Conservation (phyloP, 495 filamentous ascomycete genomes). For the Talaromyces thailandensis region DNA sequence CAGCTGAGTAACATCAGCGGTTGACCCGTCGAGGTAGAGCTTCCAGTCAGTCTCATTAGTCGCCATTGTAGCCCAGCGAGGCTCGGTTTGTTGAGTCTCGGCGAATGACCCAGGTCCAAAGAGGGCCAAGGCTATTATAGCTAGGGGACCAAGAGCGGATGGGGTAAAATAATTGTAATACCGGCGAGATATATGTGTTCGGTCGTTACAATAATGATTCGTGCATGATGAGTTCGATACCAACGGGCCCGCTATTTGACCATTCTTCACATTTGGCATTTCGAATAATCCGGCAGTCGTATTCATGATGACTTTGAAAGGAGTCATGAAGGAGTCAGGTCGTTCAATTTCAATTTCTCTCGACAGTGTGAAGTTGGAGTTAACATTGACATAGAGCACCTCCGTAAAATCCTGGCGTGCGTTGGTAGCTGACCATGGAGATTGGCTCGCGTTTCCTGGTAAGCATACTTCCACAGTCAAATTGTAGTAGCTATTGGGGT, state of each 20-base stretch:
- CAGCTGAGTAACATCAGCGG: not conserved
- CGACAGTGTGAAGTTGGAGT: not conserved
- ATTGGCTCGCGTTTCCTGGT: not conserved
- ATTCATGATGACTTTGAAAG: conserved; percentile 12
- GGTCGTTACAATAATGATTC: not conserved
- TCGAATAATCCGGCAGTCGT: conserved; percentile 27
- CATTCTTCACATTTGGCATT: conserved; percentile 22
- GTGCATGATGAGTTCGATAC: conserved; percentile 4
- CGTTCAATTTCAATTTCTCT: not conserved
- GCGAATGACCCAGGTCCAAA: conserved; percentile 22
- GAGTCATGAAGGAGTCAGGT: not conserved
- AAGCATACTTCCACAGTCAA: conserved; percentile 7
- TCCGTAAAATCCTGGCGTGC: conserved; percentile 14
- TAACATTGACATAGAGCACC: conserved; percentile 11
- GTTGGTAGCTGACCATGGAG: conserved; percentile 11
- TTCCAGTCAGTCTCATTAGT: not conserved
- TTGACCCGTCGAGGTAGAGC: not conserved
- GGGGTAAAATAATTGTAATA: not conserved
- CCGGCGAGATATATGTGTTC: not conserved
- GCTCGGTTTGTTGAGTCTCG: conserved; percentile 1
- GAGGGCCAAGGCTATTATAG: conserved; percentile 17
- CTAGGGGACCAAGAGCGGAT: conserved; percentile 13
- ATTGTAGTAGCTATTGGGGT: not conserved
- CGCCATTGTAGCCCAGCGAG: not conserved
- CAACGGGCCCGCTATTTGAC: conserved; percentile 12